Base-by-base conservation (phyloP, 2,329 filamentous ascomycete genomes). In the Zasmidium citrigriseum region DNA sequence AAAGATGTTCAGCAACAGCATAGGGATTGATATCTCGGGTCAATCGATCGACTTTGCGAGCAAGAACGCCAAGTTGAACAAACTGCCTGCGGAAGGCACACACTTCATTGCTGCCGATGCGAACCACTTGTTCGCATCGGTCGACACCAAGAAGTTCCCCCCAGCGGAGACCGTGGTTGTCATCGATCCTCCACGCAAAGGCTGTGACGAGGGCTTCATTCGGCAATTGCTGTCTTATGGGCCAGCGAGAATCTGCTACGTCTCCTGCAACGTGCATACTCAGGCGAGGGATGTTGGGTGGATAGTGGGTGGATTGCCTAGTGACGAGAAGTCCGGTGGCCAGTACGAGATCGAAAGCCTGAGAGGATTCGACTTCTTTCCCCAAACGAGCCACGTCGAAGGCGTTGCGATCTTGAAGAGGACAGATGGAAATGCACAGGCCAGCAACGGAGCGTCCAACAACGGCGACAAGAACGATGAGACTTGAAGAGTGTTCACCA, bases 201-300 rank as follows among this genome's bases (percentile, higher is more conserved):
- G 95, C 10, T 98, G 95, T 72, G 93, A 96, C 68, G 86, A 87
- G 49, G 84, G 84, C 63, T 99, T 99, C 74, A 77, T 99, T 45
- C 76, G 80, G 16, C 95, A 99, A 78, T 76, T 99, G 69, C 78
- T 97, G 54, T 76, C 79, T 4, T 97, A 90, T 68, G 89, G 83
- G 0, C 93, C 95, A 0, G 82, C 82, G 63, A 82, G 95, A 59
- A 86, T 99, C 11, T 86, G 96, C 3, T 99, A 99, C 73, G 93
- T 99, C 44, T 96, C 90, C 72, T 99, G 95, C 70, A 99, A 99
- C 70, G 95, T 99, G 64, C 95, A 99, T 73, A 98, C 93, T 9
- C 95, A 98, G 82, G 95, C 95, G 14, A 81, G 95, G 54, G 95
- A 99, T 75, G 87, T 99, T 0, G 95, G 93, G 0, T 86, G 93